Percentiles rank a stretch among this genome's conserved stretches.
Evolutionary conservation across 495 filamentous ascomycete species (phyloP).

Genomic region (Acidiella bohemica): DNA sequence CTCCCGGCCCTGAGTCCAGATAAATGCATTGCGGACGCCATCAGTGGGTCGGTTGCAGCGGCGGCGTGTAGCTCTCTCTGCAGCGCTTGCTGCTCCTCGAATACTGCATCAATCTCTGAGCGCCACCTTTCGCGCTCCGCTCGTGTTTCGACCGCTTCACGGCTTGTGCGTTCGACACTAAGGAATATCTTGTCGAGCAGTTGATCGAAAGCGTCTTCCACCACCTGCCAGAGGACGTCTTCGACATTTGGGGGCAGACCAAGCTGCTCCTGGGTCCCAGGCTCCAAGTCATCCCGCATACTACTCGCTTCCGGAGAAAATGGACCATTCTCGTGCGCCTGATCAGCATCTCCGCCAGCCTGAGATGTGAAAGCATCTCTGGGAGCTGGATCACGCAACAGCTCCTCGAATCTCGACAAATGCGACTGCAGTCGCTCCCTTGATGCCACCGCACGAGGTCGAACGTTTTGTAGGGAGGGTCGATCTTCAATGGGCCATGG

Average conservation of each 20-base stretch:
- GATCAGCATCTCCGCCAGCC: slow-evolving; percentile 41
- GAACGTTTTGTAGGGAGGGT: too few relatives aligned
- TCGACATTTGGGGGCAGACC: not conserved
- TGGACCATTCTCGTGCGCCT: slow-evolving; percentile 17
- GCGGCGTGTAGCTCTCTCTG: slow-evolving; percentile 1
- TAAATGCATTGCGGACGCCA: slow-evolving; percentile 11
- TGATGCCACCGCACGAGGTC: too few relatives aligned
- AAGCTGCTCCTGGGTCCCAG: slow-evolving; percentile 44
- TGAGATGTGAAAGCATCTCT: slow-evolving; percentile 30
- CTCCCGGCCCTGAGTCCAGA: not conserved
- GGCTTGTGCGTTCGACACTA: slow-evolving; percentile 59
- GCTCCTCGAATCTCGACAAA: slow-evolving; percentile 43
- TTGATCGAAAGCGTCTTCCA: slow-evolving; percentile 84
- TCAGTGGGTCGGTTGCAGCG: slow-evolving; percentile 8
- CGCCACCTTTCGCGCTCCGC: slow-evolving; percentile 45
- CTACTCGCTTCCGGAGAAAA: too few relatives aligned
- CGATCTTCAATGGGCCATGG: slow-evolving; percentile 22
- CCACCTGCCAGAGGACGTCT: slow-evolving; percentile 80
- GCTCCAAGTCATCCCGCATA: slow-evolving; percentile 41
- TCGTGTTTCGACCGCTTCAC: slow-evolving; percentile 53
- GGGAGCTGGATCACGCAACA: not conserved
- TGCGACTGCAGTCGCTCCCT: slow-evolving; percentile 60
- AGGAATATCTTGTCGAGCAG: slow-evolving; percentile 76
- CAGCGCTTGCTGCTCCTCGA: slow-evolving; percentile 3
- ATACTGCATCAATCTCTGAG: slow-evolving; percentile 16